Conservation (phyloP, 2,329 filamentous ascomycete species). For the Bipolaris victoriae region DNA sequence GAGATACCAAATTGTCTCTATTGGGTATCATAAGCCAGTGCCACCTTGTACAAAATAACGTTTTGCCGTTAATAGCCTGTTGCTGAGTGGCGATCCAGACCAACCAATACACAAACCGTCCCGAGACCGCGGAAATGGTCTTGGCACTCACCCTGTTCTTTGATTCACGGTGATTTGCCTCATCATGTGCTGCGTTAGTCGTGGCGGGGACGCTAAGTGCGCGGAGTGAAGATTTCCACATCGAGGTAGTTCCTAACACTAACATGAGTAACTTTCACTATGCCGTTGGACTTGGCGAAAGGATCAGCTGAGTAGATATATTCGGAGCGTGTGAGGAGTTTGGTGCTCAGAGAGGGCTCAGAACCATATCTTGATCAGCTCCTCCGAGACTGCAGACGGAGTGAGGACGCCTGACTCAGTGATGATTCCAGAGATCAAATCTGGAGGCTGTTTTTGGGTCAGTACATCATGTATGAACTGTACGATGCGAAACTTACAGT, state of each 20-base stretch:
- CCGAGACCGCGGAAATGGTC: slow-evolving; percentile 6
- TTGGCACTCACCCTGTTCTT: slow-evolving; percentile 14
- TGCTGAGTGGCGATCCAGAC: neutral
- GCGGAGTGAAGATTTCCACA: slow-evolving; percentile 11
- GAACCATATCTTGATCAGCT: slow-evolving; percentile 69
- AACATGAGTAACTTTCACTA: slow-evolving; percentile 15
- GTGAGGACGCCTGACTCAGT: slow-evolving; percentile 76
- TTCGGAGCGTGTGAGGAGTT: slow-evolving; percentile 3
- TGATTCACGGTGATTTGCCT: slow-evolving; percentile 8
- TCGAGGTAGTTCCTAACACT: slow-evolving; percentile 16
- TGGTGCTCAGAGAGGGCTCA: slow-evolving; percentile 33
- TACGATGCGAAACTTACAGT: slow-evolving; percentile 58
- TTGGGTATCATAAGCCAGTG: slow-evolving; percentile 20
- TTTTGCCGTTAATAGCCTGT: slow-evolving; percentile 1
- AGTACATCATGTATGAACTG: neutral
- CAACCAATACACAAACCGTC: neutral
- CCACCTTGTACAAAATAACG: neutral
- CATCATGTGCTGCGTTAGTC: slow-evolving; percentile 18
- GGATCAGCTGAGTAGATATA: slow-evolving; percentile 11
- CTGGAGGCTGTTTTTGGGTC: slow-evolving; percentile 61
- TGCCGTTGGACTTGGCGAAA: neutral
- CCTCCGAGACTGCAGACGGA: slow-evolving; percentile 72
- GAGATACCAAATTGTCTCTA: neutral
- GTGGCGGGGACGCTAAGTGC: slow-evolving; percentile 13
- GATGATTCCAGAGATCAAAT: slow-evolving; percentile 73